Percentiles rank a stretch among this genome's conserved stretches.
These are phyloP conservation scores for Ceratobasidium sp. DNA, from an alignment of 1,284 basidiomycete species.

Conservation along the genomic window DNA sequence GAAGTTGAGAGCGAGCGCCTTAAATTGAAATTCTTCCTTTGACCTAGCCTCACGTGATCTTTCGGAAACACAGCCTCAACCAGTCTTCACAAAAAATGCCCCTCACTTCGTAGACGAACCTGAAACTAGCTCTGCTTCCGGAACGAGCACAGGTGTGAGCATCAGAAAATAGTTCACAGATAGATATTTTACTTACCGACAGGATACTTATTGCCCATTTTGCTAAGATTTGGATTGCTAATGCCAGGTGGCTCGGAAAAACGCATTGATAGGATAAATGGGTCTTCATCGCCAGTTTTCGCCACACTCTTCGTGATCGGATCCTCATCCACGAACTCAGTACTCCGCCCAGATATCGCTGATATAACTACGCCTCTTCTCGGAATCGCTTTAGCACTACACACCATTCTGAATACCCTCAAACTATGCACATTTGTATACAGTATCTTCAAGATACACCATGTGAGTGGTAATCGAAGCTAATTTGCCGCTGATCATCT, in stretches of 20 bases:
- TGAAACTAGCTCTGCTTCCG: not conserved
- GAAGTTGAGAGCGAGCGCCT: constrained; percentile 4
- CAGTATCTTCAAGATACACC: too few relatives aligned
- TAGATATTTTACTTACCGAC: not conserved
- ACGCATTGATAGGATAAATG: not conserved
- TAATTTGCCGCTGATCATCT: too few relatives aligned
- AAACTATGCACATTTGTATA: too few relatives aligned
- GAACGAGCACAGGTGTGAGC: not conserved
- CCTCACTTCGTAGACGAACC: not conserved
- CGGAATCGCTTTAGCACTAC: too few relatives aligned
- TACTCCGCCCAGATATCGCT: not conserved
- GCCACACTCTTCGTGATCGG: not conserved
- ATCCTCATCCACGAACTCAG: too few relatives aligned
- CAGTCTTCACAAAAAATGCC: not conserved
- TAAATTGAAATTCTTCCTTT: constrained; percentile 29
- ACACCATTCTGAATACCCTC: too few relatives aligned
- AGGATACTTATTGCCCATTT: not conserved
- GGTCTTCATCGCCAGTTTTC: not conserved
- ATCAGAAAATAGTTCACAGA: not conserved
- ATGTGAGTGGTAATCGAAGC: too few relatives aligned
- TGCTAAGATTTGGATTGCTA: not conserved
- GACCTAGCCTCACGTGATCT: not conserved
- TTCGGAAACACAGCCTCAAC: constrained; percentile 14
- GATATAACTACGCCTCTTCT: too few relatives aligned
- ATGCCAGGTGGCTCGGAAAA: not conserved